These are phyloP conservation scores for Kalaharituber pfeilii DNA, from an alignment of 2,329 filamentous ascomycete species.

Conservation along the genomic window DNA sequence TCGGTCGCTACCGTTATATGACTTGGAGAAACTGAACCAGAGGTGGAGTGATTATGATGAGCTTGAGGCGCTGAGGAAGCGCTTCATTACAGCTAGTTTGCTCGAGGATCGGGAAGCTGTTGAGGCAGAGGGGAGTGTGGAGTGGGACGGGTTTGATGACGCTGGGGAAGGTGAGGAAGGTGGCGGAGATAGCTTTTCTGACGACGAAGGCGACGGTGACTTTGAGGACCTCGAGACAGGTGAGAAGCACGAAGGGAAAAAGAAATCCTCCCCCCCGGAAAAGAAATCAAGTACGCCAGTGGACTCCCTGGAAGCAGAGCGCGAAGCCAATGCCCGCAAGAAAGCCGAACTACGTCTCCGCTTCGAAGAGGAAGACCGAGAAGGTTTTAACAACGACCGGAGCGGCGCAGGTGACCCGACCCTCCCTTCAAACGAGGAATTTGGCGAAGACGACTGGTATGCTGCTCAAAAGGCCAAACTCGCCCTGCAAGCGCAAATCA, in stretches of 20 bases:
- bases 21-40: conserved; percentile 62
- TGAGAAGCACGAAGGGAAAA: conserved; percentile 38
- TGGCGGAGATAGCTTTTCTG: conserved; percentile 36
- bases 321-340: conserved; percentile 71
- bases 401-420: conserved; percentile 43
- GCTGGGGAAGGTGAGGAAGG: conserved; percentile 22
- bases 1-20: conserved; percentile 61
- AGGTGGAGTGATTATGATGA: conserved; percentile 75
- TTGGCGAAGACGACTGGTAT: conserved; percentile 98
- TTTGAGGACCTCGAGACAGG: conserved; percentile 76
- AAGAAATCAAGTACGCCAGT: conserved; percentile 30
- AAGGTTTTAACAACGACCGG: conserved; percentile 85
- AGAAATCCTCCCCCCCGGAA: background rate
- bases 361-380: conserved; percentile 95
- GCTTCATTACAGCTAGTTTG: conserved; percentile 56
- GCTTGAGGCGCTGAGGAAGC: conserved; percentile 52
- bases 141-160: conserved; percentile 36
- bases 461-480: conserved; percentile 87
- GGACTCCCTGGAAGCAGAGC: conserved; percentile 61
- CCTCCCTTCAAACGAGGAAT: conserved; percentile 40
- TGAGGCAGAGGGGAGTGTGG: conserved; percentile 33
- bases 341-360: conserved; percentile 90
- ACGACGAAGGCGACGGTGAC: conserved; percentile 47
- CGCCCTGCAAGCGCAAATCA: conserved; percentile 93
- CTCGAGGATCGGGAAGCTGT: conserved; percentile 38